Conservation (phyloP, 306 rosid species). For the Cucumis sativus region DNA sequence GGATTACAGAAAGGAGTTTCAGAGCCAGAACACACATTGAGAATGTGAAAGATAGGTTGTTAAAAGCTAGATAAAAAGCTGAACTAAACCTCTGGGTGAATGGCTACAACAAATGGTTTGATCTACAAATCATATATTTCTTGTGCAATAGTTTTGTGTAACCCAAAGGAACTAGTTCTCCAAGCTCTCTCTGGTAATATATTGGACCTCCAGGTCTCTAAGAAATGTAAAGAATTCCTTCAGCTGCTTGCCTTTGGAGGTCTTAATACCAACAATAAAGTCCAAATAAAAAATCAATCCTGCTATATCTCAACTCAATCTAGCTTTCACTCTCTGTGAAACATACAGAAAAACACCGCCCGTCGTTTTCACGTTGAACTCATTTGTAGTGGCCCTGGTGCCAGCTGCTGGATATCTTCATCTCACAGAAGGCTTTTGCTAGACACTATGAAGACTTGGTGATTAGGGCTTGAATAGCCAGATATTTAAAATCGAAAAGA, state of each 20-base stretch:
- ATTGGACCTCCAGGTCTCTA: not conserved
- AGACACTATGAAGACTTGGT: not conserved
- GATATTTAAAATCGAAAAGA: not conserved
- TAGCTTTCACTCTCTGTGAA: not conserved
- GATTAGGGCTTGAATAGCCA: not conserved
- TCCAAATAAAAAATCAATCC: not conserved
- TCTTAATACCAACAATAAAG: not conserved
- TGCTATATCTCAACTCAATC: not conserved
- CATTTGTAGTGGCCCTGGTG: not conserved
- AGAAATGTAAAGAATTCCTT: not conserved
- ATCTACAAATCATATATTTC: not conserved
- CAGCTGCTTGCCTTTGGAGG: not conserved
- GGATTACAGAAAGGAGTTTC: not conserved
- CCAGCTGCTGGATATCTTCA: not conserved
- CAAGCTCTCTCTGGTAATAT: not conserved
- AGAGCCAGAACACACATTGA: not conserved
- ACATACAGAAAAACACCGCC: not conserved
- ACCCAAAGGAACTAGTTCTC: not conserved
- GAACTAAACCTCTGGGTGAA: not conserved
- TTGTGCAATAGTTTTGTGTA: not conserved
- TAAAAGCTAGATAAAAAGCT: not conserved
- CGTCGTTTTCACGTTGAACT: not conserved
- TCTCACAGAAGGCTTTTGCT: not conserved
- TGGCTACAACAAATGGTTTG: not conserved
- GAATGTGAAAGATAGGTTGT: not conserved